Evolutionary conservation across 495 filamentous ascomycete species (phyloP).

Genomic region (Monascus purpureus): DNA sequence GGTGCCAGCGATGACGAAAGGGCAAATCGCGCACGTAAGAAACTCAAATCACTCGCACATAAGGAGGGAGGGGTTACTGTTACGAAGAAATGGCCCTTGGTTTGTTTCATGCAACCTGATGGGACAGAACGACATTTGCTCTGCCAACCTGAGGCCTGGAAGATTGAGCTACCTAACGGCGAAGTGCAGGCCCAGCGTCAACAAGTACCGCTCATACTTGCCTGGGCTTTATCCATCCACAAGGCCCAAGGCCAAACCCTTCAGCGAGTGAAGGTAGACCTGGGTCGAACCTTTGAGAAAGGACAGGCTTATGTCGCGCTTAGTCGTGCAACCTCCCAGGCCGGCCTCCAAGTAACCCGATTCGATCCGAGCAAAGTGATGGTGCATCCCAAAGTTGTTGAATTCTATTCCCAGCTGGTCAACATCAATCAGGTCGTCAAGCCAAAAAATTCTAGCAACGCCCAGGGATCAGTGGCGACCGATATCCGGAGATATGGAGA

Average conservation of each 20-base stretch:
- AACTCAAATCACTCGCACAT: conserved; percentile 31
- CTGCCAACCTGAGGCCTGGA: conserved; percentile 81
- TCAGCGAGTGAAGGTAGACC: conserved; percentile 86
- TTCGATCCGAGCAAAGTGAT: conserved; percentile 89
- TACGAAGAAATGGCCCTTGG: conserved; percentile 56
- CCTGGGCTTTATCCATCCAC: conserved; percentile 95
- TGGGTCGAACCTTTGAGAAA: conserved; percentile 88
- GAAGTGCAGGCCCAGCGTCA: conserved; percentile 73
- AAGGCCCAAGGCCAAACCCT: conserved; percentile 96
- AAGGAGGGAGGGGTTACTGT: conserved; percentile 18
- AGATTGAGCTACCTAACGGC: conserved; percentile 88
- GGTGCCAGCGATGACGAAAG: conserved; percentile 31
- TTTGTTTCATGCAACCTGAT: conserved; percentile 67
- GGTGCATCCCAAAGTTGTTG: conserved; percentile 76
- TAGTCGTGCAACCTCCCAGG: conserved; percentile 70
- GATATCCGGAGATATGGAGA: neutral
- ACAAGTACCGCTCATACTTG: conserved; percentile 64
- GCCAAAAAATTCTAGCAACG: conserved; percentile 8
- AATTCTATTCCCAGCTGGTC: conserved; percentile 72
- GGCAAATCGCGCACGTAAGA: conserved; percentile 29
- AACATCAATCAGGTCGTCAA: conserved; percentile 28
- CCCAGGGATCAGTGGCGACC: neutral
- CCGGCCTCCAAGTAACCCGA: conserved; percentile 73
- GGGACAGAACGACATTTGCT: conserved; percentile 66
- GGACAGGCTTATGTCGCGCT: conserved; percentile 52